Conservation (phyloP, 768 basidiomycete genomes). For the Pleurotus pulmonarius region DNA sequence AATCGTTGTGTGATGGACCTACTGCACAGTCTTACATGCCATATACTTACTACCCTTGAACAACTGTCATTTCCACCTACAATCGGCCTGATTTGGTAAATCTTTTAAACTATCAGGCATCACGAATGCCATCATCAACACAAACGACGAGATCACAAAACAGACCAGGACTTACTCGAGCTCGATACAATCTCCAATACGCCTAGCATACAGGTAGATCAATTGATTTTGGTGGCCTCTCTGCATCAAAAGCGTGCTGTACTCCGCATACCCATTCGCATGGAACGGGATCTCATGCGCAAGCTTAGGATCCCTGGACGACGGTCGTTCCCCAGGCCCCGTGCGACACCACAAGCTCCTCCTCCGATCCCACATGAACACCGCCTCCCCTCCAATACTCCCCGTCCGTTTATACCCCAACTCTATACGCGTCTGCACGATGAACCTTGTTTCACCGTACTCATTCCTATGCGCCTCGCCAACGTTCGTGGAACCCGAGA, state of each 20-base stretch:
- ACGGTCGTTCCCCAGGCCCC: conserved; percentile 12
- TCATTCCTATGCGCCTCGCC: conserved; percentile 16
- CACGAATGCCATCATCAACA: too few species aligned
- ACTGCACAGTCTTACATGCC: too few species aligned
- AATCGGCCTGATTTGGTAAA: conserved; percentile 12
- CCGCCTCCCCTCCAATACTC: conserved; percentile 8
- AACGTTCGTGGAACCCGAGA: conserved; percentile 10
- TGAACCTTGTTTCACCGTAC: conserved; percentile 17
- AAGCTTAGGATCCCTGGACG: conserved; percentile 1
- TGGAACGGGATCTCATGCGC: conserved; percentile 16
- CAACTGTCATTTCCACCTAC: conserved; percentile 9
- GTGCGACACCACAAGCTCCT: conserved; percentile 12
- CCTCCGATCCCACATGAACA: conserved; percentile 12
- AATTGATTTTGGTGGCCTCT: conserved; percentile 10
- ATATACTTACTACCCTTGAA: too few species aligned
- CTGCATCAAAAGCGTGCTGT: conserved; percentile 4
- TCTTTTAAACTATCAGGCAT: conserved; percentile 17
- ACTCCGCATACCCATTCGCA: conserved; percentile 10
- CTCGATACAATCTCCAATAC: conserved; percentile 18
- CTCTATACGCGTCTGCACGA: conserved; percentile 5
- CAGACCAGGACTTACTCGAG: conserved; percentile 12
- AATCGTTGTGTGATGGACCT: too few species aligned
- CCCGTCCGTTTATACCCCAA: background rate
- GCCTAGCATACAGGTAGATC: conserved; percentile 6
- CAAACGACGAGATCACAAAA: background rate